Conservation (phyloP, 192 early-diverging fungal genomes). For the Backusella tuberculispora region DNA sequence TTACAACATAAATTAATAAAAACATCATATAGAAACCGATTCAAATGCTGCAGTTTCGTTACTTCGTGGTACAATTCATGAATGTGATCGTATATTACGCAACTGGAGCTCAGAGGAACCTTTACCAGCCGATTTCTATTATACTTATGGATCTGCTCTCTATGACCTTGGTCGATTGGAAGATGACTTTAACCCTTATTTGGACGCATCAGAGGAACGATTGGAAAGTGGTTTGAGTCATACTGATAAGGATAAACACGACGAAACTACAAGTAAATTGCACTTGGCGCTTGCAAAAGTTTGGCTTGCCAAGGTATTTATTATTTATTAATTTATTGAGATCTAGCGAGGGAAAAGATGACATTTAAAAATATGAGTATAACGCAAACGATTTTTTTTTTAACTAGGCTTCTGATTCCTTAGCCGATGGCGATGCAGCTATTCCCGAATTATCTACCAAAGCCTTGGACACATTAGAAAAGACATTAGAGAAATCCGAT, state of each 20-base stretch:
- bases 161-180: slow-evolving; percentile 46
- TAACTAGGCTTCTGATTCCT: slow-evolving; percentile 3
- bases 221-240: slow-evolving; percentile 34
- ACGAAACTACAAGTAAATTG: slow-evolving; percentile 14
- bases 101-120: slow-evolving; percentile 49
- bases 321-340: not conserved
- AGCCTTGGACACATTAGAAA: slow-evolving; percentile 20
- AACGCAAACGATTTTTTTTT: too few species aligned
- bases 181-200: slow-evolving; percentile 37
- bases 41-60: slow-evolving; percentile 43
- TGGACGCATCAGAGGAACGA: slow-evolving; percentile 41
- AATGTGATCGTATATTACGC: slow-evolving; percentile 57
- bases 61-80: slow-evolving; percentile 56
- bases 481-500: not conserved
- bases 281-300: slow-evolving; percentile 25
- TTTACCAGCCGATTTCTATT: slow-evolving; percentile 47
- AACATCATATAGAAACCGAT: slow-evolving; percentile 26
- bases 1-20: not conserved
- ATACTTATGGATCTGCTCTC: slow-evolving; percentile 54
- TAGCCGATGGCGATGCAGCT: not conserved
- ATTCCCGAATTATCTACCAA: slow-evolving; percentile 22
- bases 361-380: too few species aligned
- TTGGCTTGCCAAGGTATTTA: slow-evolving; percentile 32
- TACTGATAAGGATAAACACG: not conserved
- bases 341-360: not conserved